phyloP scores from a whole-genome alignment of 305 asterid species.

The Fraxinus albicans region DNA sequence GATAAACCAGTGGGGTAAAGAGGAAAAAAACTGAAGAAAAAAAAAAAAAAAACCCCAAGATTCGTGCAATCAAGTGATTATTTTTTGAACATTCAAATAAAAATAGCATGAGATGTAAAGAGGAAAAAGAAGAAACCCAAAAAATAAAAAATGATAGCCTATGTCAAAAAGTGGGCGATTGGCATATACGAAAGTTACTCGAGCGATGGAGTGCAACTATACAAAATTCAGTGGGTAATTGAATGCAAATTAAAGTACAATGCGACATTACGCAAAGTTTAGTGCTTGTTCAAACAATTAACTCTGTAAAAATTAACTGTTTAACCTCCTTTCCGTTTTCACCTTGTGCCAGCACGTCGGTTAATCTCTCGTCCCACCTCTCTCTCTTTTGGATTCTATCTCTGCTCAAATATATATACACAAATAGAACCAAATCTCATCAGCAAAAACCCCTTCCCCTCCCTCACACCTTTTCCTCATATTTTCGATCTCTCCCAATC shows the following conservation, averaged over 20 bases:
- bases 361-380: constrained; percentile 8
- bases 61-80: too few species aligned
- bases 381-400: constrained; percentile 15
- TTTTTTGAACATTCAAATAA: too few species aligned
- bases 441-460: constrained; percentile 49
- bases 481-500: constrained; percentile 45
- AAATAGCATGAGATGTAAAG: too few species aligned
- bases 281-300: background rate
- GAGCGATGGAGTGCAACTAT: background rate
- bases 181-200: background rate
- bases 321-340: constrained; percentile 16
- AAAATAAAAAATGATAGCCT: too few species aligned
- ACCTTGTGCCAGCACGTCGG: constrained; percentile 20
- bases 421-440: constrained; percentile 61
- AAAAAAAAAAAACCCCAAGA: too few species aligned
- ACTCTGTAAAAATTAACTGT: constrained; percentile 7
- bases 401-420: constrained; percentile 17
- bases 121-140: too few species aligned
- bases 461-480: constrained; percentile 33
- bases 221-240: background rate
- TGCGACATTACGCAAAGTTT: background rate
- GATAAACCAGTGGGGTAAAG: background rate
- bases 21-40: too few species aligned
- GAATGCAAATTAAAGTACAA: background rate
- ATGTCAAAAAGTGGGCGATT: background rate